A percentile compares a stretch with the other conserved stretches of the same genome.
phyloP scores from a whole-genome alignment of 495 filamentous ascomycete genomes.

The Penicillium ochrochloron region DNA sequence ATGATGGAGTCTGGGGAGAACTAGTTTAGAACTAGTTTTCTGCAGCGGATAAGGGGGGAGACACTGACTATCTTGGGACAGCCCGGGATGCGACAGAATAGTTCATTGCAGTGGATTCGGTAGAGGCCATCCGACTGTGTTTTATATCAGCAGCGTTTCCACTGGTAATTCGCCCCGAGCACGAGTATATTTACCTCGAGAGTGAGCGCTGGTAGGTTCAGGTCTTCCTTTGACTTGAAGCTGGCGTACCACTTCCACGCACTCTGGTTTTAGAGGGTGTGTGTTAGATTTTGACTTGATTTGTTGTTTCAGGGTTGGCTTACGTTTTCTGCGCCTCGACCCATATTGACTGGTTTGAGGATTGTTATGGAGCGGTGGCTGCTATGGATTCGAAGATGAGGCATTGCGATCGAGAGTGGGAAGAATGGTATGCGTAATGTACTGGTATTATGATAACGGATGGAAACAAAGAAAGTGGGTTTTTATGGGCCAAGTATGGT shows the following conservation, averaged over 20 bases:
- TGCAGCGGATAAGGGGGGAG: neutral
- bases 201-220: neutral
- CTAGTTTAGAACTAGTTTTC: neutral
- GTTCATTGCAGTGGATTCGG: neutral
- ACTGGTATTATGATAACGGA: neutral
- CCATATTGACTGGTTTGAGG: neutral
- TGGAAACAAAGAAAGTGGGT: no score
- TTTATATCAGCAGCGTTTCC: neutral
- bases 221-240: neutral
- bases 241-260: neutral
- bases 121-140: neutral
- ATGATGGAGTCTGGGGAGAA: neutral
- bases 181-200: neutral
- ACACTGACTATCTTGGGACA: neutral
- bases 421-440: neutral
- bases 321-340: neutral
- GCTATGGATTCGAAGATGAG: neutral
- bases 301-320: neutral
- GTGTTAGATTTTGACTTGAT: neutral
- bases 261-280: neutral
- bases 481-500: no score
- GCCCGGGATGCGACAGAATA: neutral
- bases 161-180: neutral
- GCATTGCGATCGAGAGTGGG: neutral
- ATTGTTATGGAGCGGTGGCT: neutral